Conservation (phyloP, 345 rosid genomes). For the Raphanus raphanistrum region DNA sequence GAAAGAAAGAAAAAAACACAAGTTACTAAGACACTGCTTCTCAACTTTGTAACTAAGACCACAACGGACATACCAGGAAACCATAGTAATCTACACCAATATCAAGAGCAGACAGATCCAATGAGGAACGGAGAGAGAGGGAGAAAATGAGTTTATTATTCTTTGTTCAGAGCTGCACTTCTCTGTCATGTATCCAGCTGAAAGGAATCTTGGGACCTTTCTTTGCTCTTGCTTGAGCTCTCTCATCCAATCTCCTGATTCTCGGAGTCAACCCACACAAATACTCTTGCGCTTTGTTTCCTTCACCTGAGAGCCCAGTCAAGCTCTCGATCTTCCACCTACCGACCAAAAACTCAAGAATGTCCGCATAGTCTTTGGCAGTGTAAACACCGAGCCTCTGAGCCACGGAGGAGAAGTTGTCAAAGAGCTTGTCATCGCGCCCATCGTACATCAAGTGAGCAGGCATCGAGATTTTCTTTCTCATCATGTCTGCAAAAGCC, state of each 20-base stretch:
- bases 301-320: conserved; percentile 74
- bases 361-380: conserved; percentile 84
- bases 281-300: conserved; percentile 84
- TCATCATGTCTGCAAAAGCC: conserved; percentile 93
- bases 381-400: conserved; percentile 89
- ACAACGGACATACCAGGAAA: conserved; percentile 43
- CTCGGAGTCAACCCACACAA: conserved; percentile 71
- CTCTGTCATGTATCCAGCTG: conserved; percentile 79
- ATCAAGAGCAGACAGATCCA: conserved; percentile 23
- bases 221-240: conserved; percentile 73
- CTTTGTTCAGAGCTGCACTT: conserved; percentile 57
- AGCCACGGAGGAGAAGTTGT: conserved; percentile 78
- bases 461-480: conserved; percentile 93
- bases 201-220: conserved; percentile 57
- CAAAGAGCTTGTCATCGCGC: conserved; percentile 62
- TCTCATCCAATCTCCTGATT: conserved; percentile 79
- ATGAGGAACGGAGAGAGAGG: conserved; percentile 5
- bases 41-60: conserved; percentile 39
- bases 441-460: conserved; percentile 96
- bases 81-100: conserved; percentile 52
- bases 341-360: conserved; percentile 77
- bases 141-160: neutral
- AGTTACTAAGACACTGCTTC: conserved; percentile 44
- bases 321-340: conserved; percentile 70
- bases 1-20: conserved; percentile 22